Base-by-base conservation (phyloP, 768 basidiomycete species). In the Auricularia heimuer region DNA sequence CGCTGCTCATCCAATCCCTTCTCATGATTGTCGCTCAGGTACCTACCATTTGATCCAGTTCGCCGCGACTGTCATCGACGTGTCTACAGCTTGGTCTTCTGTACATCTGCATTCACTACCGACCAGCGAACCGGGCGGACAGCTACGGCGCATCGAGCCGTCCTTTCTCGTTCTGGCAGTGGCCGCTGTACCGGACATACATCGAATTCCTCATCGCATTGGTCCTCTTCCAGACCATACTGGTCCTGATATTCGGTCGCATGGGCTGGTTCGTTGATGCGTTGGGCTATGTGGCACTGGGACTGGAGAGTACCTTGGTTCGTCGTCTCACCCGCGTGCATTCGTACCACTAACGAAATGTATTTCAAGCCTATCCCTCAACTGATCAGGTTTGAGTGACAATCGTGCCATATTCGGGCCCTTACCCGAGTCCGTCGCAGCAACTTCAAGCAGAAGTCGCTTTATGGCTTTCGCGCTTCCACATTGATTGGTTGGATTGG, bases 11-110 rank as follows among this genome's bases (percentile, higher is more conserved):
- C 8, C 92, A 94, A 74, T 91, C 90, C 18, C 75, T 93, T 64
- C 77, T 94, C 62, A 91, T 94, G 92, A 92, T 94, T 66, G 67
- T 88, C 56, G 85, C 90, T 16, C 92, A 94, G 77, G 91, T 90
- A 70, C 63, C 80, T 70, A 45, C 34, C 65, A 69, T 56, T 42
- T 70, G 64, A 68, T 61, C 67, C 69, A 35, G 64, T 54, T 64
- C 37, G 21, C 44, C 63, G 69, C 68, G 65, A 54, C 67, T 65
- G 42, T 37, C 16, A 29, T 6, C 18, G 34, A 24, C 29, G 34
- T 12, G 10, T 18, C 24, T 29, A 34, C 67, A 93, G 90, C 81
- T 94, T 45, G 88, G 83, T 18, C 76, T 94, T 44, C 73, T 94
- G 58, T 92, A 90, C 73, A 90, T 94, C 64, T 94, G 92, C 71